phyloP scores from a whole-genome alignment of 805 yeast genomes.

The Wickerhamomyces strasburgensis region DNA sequence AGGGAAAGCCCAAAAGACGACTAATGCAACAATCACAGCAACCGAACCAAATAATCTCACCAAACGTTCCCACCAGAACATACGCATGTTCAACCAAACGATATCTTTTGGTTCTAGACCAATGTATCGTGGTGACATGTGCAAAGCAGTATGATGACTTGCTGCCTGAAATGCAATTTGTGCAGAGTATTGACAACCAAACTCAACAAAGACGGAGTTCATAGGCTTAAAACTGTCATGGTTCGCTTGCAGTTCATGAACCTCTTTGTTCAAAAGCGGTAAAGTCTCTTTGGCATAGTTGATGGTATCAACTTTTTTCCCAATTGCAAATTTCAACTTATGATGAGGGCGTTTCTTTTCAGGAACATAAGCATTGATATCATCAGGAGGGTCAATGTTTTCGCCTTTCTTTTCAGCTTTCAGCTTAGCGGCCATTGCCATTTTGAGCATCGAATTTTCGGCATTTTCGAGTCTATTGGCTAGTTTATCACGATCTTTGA shows the following conservation, averaged over 20 bases:
- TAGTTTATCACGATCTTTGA: slow-evolving; percentile 53
- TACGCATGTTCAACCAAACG: slow-evolving; percentile 67
- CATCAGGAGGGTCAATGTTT: slow-evolving; percentile 38
- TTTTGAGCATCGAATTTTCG: slow-evolving; percentile 49
- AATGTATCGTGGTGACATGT: slow-evolving; percentile 52
- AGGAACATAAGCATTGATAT: slow-evolving; percentile 55
- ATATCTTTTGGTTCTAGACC: slow-evolving; percentile 64
- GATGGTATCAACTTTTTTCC: slow-evolving; percentile 61
- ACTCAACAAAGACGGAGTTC: slow-evolving; percentile 76
- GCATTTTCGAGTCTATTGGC: slow-evolving; percentile 65
- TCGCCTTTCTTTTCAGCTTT: slow-evolving; percentile 66
- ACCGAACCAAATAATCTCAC: slow-evolving; percentile 47
- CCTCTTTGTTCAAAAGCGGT: slow-evolving; percentile 53
- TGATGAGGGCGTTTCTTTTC: slow-evolving; percentile 63
- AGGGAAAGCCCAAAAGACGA: slow-evolving; percentile 70
- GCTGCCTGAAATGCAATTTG: slow-evolving; percentile 65
- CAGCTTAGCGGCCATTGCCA: slow-evolving; percentile 57
- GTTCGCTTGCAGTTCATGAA: slow-evolving; percentile 47
- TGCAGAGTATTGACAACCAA: slow-evolving; percentile 69
- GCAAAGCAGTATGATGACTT: slow-evolving; percentile 61
- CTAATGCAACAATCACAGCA: slow-evolving; percentile 49
- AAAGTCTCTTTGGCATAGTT: slow-evolving; percentile 50
- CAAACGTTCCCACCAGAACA: slow-evolving; percentile 76
- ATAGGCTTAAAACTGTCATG: slow-evolving; percentile 52
- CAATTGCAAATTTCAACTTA: slow-evolving; percentile 38